These are phyloP conservation scores for Calonectria multiphialidica DNA, from an alignment of 2,329 filamentous ascomycete species.

Conservation along the genomic window DNA sequence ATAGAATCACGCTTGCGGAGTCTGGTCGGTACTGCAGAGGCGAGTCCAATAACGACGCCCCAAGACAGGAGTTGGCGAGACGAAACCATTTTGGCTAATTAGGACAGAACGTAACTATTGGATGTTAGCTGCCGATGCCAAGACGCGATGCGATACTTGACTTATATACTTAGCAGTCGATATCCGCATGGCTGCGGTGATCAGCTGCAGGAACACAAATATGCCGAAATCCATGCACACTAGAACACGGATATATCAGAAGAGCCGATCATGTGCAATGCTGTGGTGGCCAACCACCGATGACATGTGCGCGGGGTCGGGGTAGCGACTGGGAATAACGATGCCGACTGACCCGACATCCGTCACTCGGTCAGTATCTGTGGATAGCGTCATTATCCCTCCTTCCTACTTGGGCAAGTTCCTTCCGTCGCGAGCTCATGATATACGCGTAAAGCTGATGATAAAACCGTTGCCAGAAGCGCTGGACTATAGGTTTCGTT, in stretches of 20 bases:
- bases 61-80: neutral
- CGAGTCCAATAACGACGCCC: neutral
- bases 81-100: neutral
- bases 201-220: neutral
- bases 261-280: neutral
- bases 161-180: neutral
- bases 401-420: neutral
- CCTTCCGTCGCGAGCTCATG: neutral
- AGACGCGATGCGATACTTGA: neutral
- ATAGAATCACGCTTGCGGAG: slow-evolving; percentile 1
- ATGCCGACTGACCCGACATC: neutral
- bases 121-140: neutral
- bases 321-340: neutral
- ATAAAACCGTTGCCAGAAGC: neutral
- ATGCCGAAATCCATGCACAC: neutral
- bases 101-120: neutral
- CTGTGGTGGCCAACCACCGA: neutral
- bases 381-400: neutral
- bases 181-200: neutral
- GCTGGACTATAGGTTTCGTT: neutral
- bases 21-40: neutral
- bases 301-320: neutral
- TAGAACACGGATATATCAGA: neutral
- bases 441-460: neutral
- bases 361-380: neutral